phyloP scores from a whole-genome alignment of 176 grass and related monocot genomes.

The Lolium multiflorum region DNA sequence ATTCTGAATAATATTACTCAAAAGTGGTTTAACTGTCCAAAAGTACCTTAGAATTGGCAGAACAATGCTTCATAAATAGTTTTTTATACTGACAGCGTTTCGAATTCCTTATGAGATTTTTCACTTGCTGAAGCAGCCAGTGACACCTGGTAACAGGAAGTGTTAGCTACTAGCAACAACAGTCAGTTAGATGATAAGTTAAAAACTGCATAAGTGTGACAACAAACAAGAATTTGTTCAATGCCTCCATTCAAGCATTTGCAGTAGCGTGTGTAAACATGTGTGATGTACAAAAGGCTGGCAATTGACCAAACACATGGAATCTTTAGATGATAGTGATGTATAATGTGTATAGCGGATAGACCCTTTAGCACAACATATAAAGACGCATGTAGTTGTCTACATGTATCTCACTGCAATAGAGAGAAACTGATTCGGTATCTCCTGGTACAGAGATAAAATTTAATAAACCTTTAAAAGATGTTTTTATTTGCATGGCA shows the following conservation, averaged over 20 bases:
- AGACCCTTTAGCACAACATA: not conserved
- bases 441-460: not conserved
- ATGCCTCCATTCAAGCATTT: constrained; percentile 20
- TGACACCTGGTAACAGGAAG: constrained; percentile 45
- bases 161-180: constrained; percentile 21
- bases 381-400: not conserved
- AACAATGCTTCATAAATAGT: constrained; percentile 67
- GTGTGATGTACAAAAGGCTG: not conserved
- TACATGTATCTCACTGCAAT: constrained; percentile 6
- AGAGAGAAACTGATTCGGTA: not conserved
- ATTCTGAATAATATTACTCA: constrained; percentile 33
- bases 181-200: not conserved
- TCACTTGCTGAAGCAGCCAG: constrained; percentile 43
- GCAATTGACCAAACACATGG: constrained; percentile 6
- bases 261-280: constrained; percentile 12
- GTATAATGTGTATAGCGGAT: not conserved
- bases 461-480: not conserved
- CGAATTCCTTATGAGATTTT: constrained; percentile 65
- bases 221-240: not conserved
- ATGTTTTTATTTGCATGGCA: constrained; percentile 2
- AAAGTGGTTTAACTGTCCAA: constrained; percentile 11
- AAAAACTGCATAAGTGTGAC: not conserved
- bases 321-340: not conserved
- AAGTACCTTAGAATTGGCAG: constrained; percentile 44
- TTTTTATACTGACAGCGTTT: constrained; percentile 64